Base-by-base conservation (phyloP, 2,329 filamentous ascomycete species). In the Cordyceps tenuipes region DNA sequence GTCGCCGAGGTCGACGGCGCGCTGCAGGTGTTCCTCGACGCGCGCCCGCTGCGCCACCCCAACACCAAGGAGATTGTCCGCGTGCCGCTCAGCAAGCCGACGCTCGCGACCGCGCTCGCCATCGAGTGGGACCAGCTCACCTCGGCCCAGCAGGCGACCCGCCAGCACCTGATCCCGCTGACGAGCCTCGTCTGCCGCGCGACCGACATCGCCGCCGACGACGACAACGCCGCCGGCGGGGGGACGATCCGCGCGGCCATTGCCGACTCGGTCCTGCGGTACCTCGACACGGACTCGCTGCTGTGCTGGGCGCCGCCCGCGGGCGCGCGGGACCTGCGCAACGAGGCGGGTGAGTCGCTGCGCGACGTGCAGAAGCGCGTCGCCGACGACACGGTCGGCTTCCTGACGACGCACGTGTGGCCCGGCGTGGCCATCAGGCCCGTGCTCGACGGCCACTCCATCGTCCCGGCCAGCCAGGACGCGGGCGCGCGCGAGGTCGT, bases 101-200 rank as follows among this genome's bases (percentile, higher is more conserved):
- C 91, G 68, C 87, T 97, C 44, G 93, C 93, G 26, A 81, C 86
- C 49, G 90, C 90, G 60, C 86, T 99, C 63, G 94, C 93, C 3
- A 76, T 95, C 49, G 94, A 99, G 77, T 99, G 94, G 94, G 92
- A 97, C 71, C 79, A 88, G 53, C 82, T 99, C 62, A 82, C 86
- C 26, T 89, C 89, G 15, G 85, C 89, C 3, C 87, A 92, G 70
- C 90, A 97, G 74, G 90, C 91, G 0, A 82, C 92, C 44, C 90
- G 88, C 71, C 84, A 89, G 62, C 91, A 97, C 75, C 84, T 95
- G 52, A 93, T 97, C 65, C 94, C 94, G 15, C 78, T 99, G 64
- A 97, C 92, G 3, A 91, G 90, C 52, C 82, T 97, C 17, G 79
- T 87, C 23, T 90, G 91, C 63, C 87, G 94, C 50, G 93, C 91